Evolutionary conservation across 768 basidiomycete species (phyloP), one percentile per base, ranked within the genome.

Genomic region (Coprinopsis marcescibilis): DNA sequence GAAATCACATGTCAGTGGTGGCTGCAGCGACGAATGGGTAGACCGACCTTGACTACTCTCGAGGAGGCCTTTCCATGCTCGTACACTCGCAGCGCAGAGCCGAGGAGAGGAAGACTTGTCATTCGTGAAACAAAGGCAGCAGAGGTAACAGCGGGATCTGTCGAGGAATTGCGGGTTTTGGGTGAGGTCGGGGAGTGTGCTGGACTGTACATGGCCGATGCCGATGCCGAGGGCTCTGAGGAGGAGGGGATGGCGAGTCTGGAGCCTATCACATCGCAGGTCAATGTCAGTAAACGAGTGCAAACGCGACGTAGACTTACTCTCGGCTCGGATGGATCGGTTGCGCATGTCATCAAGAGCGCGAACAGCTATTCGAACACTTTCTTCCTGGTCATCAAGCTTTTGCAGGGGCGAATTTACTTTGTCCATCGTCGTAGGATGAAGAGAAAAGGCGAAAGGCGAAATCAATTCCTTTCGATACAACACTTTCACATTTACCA

Each of bases 21-120:
- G 43, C 40, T 15, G 26, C 14, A 40, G 45, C 49, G 23, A 29
- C 25, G 15, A 12, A 4, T n/a, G 27, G 35, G 25, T 13, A n/a
- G 43, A 59, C 71, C 43, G 50, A 89, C 89, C 73, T 92, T 90
- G 53, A 93, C 87, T 36, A 92, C 86, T 27, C 86, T 70, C 8
- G 88, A 90, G 53, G 78, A 81, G 5, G 85, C 86, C 63, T 92
- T 93, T 35, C 83, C 82, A 15, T 88, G 80, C 59, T 91, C 89
- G 54, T 91, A 91, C 0, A 76, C 82, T 10, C 81, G 65, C 14
- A 91, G 57, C 1, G 87, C 89, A 17, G 78, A 76, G 53, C 79
- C 80, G 7, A 92, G 80, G 41, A 89, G 69, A 0, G 89, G 89
- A 7, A 90, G 50, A 49, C 72, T 76, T 1, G 85, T 77, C 55